Conservation (phyloP, 83 land plant species). For the Diphasiastrum complanatum region DNA sequence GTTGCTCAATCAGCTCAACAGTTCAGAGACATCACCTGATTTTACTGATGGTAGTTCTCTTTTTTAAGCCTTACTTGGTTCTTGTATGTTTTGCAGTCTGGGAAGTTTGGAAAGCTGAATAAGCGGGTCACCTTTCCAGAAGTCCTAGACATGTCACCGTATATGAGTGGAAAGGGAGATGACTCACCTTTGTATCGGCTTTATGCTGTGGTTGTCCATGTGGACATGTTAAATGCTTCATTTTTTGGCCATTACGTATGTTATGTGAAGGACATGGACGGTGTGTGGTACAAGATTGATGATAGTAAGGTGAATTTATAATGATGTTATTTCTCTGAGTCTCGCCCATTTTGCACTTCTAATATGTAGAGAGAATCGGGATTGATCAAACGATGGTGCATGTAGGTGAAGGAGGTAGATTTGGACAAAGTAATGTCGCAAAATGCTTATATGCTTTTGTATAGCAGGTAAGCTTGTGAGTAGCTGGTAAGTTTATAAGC, state of each 20-base stretch:
- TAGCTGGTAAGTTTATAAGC: too few species aligned
- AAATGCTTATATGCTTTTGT: constrained; percentile 63
- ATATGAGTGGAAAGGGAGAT: constrained; percentile 57
- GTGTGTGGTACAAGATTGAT: constrained; percentile 67
- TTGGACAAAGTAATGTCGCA: constrained; percentile 41
- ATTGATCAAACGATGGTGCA: background rate
- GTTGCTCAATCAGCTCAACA: background rate
- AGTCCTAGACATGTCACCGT: constrained; percentile 57
- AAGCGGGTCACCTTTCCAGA: constrained; percentile 66
- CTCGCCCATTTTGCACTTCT: background rate
- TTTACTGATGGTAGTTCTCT: background rate
- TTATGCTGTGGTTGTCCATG: constrained; percentile 77
- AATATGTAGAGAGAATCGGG: background rate
- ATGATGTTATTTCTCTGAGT: constrained; percentile 1
- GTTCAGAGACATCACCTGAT: background rate
- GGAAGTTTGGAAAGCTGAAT: constrained; percentile 78
- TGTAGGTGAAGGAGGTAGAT: constrained; percentile 50
- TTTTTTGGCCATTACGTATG: constrained; percentile 82
- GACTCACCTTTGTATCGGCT: constrained; percentile 56
- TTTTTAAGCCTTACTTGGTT: background rate
- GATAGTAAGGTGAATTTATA: constrained; percentile 46
- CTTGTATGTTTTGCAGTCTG: constrained; percentile 39
- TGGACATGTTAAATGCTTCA: constrained; percentile 69
- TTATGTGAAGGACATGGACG: constrained; percentile 58
- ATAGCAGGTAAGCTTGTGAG: constrained; percentile 60